These are phyloP conservation scores for Vitis amurensis DNA, from an alignment of 164 flowering plant genomes.

Conservation along the genomic window DNA sequence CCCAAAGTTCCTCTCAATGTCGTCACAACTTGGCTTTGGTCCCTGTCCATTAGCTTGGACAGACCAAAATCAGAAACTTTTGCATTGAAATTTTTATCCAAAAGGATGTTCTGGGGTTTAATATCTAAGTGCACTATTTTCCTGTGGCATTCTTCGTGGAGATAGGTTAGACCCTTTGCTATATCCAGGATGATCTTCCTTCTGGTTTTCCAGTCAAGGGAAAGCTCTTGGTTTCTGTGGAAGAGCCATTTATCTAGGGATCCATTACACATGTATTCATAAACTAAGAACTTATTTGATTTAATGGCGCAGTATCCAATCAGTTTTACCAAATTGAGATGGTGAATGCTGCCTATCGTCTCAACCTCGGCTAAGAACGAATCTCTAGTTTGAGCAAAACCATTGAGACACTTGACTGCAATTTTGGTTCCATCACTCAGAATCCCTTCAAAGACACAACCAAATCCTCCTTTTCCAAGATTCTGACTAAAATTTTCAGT, in stretches of 20 bases:
- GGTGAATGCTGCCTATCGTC: slow-evolving; percentile 27
- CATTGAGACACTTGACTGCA: slow-evolving; percentile 19
- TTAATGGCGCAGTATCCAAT: slow-evolving; percentile 19
- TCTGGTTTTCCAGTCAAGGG: neutral
- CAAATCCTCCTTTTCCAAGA: slow-evolving; percentile 30
- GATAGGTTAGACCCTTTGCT: neutral
- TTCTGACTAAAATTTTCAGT: slow-evolving; percentile 12
- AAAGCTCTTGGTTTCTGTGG: neutral
- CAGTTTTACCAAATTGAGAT: slow-evolving; percentile 18
- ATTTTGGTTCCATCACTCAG: slow-evolving; percentile 13
- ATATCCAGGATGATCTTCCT: too few species aligned
- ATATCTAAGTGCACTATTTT: neutral
- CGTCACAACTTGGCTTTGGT: too few species aligned
- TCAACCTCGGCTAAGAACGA: slow-evolving; percentile 18
- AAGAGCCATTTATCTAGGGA: neutral
- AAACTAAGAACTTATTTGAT: slow-evolving; percentile 19
- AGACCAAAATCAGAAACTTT: slow-evolving; percentile 29
- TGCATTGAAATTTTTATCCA: neutral
- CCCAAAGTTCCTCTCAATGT: slow-evolving; percentile 4
- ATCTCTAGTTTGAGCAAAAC: slow-evolving; percentile 11
- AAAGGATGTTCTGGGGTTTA: too few species aligned
- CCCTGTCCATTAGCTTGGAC: slow-evolving; percentile 15
- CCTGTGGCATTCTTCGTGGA: slow-evolving; percentile 1
- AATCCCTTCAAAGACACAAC: slow-evolving; percentile 24
- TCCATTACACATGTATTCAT: slow-evolving; percentile 11